These are phyloP conservation scores for Colletotrichum trifolii DNA, from an alignment of 2,329 filamentous ascomycete genomes.

Conservation along the genomic window DNA sequence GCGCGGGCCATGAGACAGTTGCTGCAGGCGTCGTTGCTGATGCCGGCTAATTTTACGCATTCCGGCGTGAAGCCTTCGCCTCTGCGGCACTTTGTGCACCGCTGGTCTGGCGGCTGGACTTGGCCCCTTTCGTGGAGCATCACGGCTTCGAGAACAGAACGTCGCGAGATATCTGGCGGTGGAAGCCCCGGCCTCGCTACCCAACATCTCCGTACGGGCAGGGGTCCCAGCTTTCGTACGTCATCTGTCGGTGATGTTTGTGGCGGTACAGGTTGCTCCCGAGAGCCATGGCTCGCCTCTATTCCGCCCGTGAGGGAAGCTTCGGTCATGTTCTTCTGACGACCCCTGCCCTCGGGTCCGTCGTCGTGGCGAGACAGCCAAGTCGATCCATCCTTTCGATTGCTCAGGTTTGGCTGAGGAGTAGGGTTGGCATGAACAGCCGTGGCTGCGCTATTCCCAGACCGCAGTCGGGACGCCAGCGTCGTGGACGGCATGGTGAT, in stretches of 20 bases:
- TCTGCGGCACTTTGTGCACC: slow-evolving; percentile 39
- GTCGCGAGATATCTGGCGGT: slow-evolving; percentile 7
- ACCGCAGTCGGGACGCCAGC: slow-evolving; percentile 5
- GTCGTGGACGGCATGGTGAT: slow-evolving; percentile 14
- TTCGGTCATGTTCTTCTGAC: not conserved
- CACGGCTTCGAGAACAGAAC: slow-evolving; percentile 39
- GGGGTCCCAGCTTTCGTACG: not conserved
- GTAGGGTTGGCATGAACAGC: not conserved
- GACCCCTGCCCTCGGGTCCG: not conserved
- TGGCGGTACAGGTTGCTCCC: not conserved
- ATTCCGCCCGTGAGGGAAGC: not conserved
- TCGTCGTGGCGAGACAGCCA: not conserved
- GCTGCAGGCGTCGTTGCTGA: slow-evolving; percentile 39
- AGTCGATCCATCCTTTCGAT: not conserved
- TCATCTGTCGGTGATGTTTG: slow-evolving; percentile 1
- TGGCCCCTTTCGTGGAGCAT: slow-evolving; percentile 42
- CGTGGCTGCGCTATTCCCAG: not conserved
- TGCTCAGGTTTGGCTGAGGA: not conserved
- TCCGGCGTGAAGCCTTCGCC: slow-evolving; percentile 41
- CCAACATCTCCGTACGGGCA: slow-evolving; percentile 26
- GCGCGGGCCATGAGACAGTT: slow-evolving; percentile 41
- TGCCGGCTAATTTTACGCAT: slow-evolving; percentile 39
- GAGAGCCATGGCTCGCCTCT: not conserved
- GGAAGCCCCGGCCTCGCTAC: not conserved
- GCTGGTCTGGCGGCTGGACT: slow-evolving; percentile 31